phyloP scores from a whole-genome alignment of 2,329 filamentous ascomycete species.

The Fusarium protoensiforme region DNA sequence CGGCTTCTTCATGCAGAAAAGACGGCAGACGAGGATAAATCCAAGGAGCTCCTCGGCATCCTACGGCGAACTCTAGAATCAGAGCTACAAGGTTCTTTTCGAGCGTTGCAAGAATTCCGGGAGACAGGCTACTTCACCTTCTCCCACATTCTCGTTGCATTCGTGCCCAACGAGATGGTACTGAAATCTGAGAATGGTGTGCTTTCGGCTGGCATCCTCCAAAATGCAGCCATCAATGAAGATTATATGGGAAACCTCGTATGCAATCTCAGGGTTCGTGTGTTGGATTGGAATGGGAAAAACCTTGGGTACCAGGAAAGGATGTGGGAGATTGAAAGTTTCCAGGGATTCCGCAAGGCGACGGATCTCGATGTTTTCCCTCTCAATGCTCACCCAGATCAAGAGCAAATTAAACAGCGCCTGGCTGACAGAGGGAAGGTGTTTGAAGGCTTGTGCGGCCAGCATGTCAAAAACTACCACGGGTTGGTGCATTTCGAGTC shows the following conservation, averaged over 20 bases:
- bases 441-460: background rate
- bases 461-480: background rate
- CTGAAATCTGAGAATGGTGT: background rate
- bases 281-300: background rate
- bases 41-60: background rate
- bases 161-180: constrained; percentile 4
- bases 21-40: background rate
- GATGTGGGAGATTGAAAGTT: background rate
- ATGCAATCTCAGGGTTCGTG: background rate
- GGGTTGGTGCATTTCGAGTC: background rate
- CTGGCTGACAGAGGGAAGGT: background rate
- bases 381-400: background rate
- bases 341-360: background rate
- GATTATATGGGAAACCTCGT: background rate
- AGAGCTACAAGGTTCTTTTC: background rate
- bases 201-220: background rate
- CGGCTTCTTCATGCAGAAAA: background rate
- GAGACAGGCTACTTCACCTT: background rate
- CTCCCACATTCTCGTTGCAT: background rate
- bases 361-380: background rate
- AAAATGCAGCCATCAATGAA: background rate
- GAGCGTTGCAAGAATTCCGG: background rate
- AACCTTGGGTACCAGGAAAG: background rate
- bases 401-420: background rate
- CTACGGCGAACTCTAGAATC: background rate